Percentiles rank a stretch among this genome's conserved stretches.
Conservation (phyloP, 306 rosid species). For the Trichosanthes truncata region DNA sequence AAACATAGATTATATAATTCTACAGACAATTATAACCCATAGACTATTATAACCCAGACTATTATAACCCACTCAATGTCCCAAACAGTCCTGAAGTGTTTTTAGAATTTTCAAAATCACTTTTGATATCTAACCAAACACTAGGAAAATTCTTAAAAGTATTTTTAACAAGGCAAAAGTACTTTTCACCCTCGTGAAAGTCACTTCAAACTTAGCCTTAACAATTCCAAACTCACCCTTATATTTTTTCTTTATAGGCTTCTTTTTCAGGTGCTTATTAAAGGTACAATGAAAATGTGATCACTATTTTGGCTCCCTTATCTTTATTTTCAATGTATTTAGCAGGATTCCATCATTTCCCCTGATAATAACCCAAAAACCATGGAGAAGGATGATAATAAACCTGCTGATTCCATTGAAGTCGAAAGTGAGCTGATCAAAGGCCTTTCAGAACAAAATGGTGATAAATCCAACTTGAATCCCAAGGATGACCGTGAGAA, state of each 20-base stretch:
- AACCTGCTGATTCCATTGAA: background rate
- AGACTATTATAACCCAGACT: no score
- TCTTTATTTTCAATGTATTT: background rate
- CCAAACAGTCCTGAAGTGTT: no score
- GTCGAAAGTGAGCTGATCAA: background rate
- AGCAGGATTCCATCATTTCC: background rate
- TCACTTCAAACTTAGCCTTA: background rate
- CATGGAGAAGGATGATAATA: background rate
- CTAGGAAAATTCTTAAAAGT: background rate
- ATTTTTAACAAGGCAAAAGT: background rate
- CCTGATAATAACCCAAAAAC: background rate
- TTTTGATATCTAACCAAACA: background rate
- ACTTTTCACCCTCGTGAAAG: background rate
- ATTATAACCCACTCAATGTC: no score
- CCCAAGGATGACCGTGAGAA: background rate
- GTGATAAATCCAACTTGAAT: background rate
- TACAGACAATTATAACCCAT: no score
- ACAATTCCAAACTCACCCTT: background rate
- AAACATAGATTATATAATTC: no score
- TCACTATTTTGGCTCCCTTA: background rate
- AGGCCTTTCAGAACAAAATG: background rate
- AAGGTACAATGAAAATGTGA: background rate
- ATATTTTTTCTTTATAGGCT: background rate
- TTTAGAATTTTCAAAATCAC: background rate
- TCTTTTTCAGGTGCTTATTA: background rate